A percentile compares a stretch with the other conserved stretches of the same genome.
Conservation (phyloP, 2,329 filamentous ascomycete genomes). For the Neofusicoccum sp. region DNA sequence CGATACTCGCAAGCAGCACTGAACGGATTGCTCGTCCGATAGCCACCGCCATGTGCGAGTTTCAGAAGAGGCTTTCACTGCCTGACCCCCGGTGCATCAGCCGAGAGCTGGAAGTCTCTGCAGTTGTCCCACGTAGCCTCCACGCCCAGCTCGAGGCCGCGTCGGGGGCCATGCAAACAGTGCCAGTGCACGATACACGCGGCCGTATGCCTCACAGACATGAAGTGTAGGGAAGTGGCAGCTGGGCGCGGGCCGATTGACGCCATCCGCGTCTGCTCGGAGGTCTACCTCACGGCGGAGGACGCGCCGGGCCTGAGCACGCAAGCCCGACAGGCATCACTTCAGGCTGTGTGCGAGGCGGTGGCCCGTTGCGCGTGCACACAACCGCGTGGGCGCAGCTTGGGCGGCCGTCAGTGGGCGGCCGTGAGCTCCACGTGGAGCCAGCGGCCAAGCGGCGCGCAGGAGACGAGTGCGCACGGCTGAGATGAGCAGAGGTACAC, state of each 20-base stretch:
- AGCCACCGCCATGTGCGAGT: background rate
- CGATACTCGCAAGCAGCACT: background rate
- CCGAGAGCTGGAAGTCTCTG: constrained; percentile 2
- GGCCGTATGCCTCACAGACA: background rate
- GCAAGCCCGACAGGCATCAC: background rate
- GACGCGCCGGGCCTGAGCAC: background rate
- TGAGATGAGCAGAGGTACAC: background rate
- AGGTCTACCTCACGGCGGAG: background rate
- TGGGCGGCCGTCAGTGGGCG: background rate
- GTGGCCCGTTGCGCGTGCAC: background rate
- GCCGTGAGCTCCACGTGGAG: background rate
- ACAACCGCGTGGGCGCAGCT: background rate
- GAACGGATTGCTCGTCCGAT: background rate
- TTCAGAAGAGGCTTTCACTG: background rate
- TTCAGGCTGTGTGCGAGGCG: background rate
- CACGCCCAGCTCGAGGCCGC: background rate
- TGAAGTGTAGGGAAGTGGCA: constrained; percentile 2
- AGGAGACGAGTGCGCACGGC: background rate
- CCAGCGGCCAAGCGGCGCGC: background rate
- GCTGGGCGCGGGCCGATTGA: constrained; percentile 2
- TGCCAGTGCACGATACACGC: background rate
- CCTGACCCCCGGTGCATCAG: background rate
- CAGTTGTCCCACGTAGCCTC: background rate
- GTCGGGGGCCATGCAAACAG: background rate
- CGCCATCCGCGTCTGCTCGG: background rate